These are phyloP conservation scores for Paxillus rubicundulus DNA, from an alignment of 768 basidiomycete species.

Conservation along the genomic window DNA sequence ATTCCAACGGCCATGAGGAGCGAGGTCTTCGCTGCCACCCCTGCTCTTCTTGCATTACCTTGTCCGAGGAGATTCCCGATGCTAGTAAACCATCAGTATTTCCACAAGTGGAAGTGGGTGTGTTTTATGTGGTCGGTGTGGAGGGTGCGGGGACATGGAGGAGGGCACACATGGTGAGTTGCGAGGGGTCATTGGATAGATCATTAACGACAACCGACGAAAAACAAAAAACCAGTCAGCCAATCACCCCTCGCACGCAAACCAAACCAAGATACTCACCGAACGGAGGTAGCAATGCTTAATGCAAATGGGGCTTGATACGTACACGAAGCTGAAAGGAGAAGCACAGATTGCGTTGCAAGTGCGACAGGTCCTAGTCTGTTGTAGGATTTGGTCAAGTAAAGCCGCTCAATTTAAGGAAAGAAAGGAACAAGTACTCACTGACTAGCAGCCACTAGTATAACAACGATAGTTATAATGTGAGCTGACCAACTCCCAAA, in stretches of 20 bases:
- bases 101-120: background rate
- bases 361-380: constrained; percentile 79
- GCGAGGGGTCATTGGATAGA: background rate
- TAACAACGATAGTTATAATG: too few species aligned
- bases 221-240: background rate
- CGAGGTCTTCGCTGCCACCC: constrained; percentile 60
- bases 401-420: background rate
- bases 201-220: too few species aligned
- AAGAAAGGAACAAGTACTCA: constrained; percentile 20
- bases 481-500: background rate
- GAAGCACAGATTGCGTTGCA: constrained; percentile 86
- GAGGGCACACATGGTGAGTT: background rate
- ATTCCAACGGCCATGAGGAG: constrained; percentile 64
- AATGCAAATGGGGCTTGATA: constrained; percentile 86
- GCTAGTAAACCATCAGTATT: constrained; percentile 33
- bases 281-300: constrained; percentile 80
- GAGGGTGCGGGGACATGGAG: background rate
- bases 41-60: constrained; percentile 68
- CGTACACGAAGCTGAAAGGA: constrained; percentile 69
- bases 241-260: background rate
- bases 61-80: constrained; percentile 90
- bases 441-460: constrained; percentile 60
- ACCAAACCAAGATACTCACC: constrained; percentile 42
- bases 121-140: background rate
- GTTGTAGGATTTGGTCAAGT: constrained; percentile 12